phyloP scores from a whole-genome alignment of 2,329 filamentous ascomycete species.

The Aspergillus eucalypticola region DNA sequence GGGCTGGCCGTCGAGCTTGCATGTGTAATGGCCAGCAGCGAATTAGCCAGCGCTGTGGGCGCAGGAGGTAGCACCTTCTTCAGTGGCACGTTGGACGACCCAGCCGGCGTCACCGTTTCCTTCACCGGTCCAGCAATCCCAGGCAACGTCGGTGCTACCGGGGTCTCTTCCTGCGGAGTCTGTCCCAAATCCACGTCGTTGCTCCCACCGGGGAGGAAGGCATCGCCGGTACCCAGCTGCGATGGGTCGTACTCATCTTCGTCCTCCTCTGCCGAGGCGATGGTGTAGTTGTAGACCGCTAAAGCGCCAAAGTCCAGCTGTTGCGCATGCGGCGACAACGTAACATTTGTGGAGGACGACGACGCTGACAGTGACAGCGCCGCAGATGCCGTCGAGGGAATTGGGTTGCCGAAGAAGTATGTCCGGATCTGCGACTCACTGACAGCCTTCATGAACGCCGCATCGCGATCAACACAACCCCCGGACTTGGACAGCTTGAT shows the following conservation, averaged over 20 bases:
- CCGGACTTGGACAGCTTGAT: constrained; percentile 81
- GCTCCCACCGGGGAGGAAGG: constrained; percentile 38
- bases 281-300: constrained; percentile 68
- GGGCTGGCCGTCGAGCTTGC: constrained; percentile 68
- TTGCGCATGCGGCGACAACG: constrained; percentile 84
- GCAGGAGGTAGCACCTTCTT: constrained; percentile 66
- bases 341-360: constrained; percentile 57
- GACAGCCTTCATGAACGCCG: constrained; percentile 69
- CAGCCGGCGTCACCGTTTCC: constrained; percentile 17
- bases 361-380: constrained; percentile 38
- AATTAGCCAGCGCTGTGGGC: constrained; percentile 67
- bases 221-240: constrained; percentile 32
- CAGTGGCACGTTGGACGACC: constrained; percentile 41
- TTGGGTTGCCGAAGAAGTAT: constrained; percentile 85
- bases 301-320: constrained; percentile 76
- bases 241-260: constrained; percentile 49
- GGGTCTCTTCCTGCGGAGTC: constrained; percentile 19
- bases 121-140: constrained; percentile 25
- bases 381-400: constrained; percentile 40
- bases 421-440: constrained; percentile 78
- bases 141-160: constrained; percentile 23
- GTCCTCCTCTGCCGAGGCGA: constrained; percentile 56
- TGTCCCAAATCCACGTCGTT: constrained; percentile 25
- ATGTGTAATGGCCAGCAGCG: constrained; percentile 81
- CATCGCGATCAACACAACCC: constrained; percentile 76